phyloP scores from a whole-genome alignment of 768 basidiomycete species.

The Suillus discolor region DNA sequence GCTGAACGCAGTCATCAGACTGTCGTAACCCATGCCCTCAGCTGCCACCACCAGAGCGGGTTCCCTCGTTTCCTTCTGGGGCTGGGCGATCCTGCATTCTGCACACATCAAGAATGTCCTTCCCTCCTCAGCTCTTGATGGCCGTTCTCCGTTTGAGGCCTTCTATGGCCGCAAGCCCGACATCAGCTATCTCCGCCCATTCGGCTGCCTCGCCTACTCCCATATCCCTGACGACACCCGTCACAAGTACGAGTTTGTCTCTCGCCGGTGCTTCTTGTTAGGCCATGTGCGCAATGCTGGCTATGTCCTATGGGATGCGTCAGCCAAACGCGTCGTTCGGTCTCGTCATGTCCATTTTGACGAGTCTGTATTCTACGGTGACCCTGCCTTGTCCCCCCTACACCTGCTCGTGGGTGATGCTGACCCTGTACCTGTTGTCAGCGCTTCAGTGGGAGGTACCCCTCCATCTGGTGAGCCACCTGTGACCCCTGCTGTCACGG shows the following conservation, averaged over 20 bases:
- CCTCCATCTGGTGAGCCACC: no score
- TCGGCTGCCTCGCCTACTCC: conserved; percentile 15
- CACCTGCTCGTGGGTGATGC: no score
- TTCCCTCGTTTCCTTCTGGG: conserved; percentile 26
- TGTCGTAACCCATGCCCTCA: conserved; percentile 22
- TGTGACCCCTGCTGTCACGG: no score
- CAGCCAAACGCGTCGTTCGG: not conserved
- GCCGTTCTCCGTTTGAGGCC: conserved; percentile 25
- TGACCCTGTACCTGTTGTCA: no score
- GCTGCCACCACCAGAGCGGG: conserved; percentile 25
- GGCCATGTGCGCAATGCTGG: not conserved
- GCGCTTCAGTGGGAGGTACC: no score
- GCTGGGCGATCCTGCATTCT: conserved; percentile 13
- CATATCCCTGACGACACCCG: not conserved
- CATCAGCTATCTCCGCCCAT: conserved; percentile 22
- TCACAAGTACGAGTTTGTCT: not conserved
- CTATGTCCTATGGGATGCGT: not conserved
- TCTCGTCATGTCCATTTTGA: not conserved
- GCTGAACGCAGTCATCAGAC: conserved; percentile 33
- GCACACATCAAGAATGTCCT: conserved; percentile 9
- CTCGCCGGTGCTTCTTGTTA: not conserved
- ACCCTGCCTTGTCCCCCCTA: not conserved
- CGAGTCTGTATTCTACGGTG: not conserved
- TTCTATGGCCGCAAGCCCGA: conserved; percentile 27
- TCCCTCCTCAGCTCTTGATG: conserved; percentile 6